Evolutionary conservation across 2,329 filamentous ascomycete species (phyloP), one percentile per base, ranked within the genome.

Genomic region (Colletotrichum australisinense): DNA sequence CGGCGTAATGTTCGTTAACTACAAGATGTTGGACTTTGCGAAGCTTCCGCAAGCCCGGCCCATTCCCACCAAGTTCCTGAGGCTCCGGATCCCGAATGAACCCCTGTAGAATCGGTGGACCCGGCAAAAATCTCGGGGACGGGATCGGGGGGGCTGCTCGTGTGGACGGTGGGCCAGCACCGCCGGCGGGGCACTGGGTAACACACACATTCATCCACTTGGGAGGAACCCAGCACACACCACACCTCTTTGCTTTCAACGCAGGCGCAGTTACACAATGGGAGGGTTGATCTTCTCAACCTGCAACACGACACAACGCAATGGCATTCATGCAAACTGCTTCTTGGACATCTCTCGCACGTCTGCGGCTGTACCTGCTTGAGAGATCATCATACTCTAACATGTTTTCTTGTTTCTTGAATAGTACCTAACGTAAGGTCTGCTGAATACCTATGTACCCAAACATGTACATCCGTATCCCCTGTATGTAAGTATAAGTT

Each of bases 231-330:
- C 42, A 19, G 42, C 19, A 49, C 42, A 22, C 42, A 46, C 16
- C 42, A n/a, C 19, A n/a, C 42, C 42, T 22, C 19, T n/a, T n/a
- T 9, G 19, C 42, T 49, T 22, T 11, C 42, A 49, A n/a, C 19
- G 42, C 42, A 49, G 42, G 38, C 38, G 14, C 38, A 42, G 42
- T 49, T 22, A 49, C 42, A 49, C 42, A 22, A n/a, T 19, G 26
- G 22, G 28, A 49, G 22, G 42, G 42, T 22, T 22, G 60, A 53
- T 52, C 60, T 63, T 53, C 19, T 70, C 60, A 70, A 55, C 55
- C 60, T 70, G 67, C 38, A 52, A 70, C 67, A 42, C 24, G 42
- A 19, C 22, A 24, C 60, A 59, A 66, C 60, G 53, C 55, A 65
- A 66, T 55, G 67, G 22, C 28, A 4, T 52, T 59, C 19, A 55